Percentiles rank a stretch among this genome's conserved stretches.
These are phyloP conservation scores for Botryobasidium botryosum DNA, from an alignment of 768 basidiomycete genomes.

Conservation along the genomic window DNA sequence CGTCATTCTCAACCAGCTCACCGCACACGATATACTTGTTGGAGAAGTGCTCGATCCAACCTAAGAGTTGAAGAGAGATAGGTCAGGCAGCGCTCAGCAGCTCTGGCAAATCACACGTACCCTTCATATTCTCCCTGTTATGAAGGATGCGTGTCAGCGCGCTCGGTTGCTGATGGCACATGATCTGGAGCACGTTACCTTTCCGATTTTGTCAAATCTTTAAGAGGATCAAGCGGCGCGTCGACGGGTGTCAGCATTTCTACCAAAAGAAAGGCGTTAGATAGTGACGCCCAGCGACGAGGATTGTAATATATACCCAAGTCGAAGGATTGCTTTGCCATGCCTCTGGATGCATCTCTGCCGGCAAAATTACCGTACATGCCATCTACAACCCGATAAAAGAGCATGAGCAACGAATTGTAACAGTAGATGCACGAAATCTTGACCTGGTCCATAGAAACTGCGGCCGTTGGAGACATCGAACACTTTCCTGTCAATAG, in stretches of 20 bases:
- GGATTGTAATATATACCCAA: conserved; percentile 29
- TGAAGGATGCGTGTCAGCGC: neutral
- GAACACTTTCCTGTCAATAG: conserved; percentile 77
- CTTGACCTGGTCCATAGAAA: conserved; percentile 85
- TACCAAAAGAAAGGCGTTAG: conserved; percentile 17
- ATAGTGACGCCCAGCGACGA: neutral
- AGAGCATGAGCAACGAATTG: neutral
- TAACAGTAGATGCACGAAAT: conserved; percentile 8
- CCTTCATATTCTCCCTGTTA: conserved; percentile 79
- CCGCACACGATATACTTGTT: conserved; percentile 88
- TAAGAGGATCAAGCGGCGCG: conserved; percentile 67
- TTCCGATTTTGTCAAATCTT: conserved; percentile 63
- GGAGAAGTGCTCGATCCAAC: conserved; percentile 89
- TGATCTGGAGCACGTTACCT: conserved; percentile 45
- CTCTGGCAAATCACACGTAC: conserved; percentile 20
- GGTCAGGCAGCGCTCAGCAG: neutral
- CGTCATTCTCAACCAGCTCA: conserved; percentile 67
- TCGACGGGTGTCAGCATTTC: conserved; percentile 87
- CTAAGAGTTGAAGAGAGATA: conserved; percentile 23
- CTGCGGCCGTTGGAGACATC: conserved; percentile 78
- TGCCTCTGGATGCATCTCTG: conserved; percentile 84
- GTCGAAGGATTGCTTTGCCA: conserved; percentile 97
- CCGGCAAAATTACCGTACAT: conserved; percentile 98
- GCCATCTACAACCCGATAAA: conserved; percentile 39
- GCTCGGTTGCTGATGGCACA: no score